Evolutionary conservation across 1,284 basidiomycete genomes (phyloP), one percentile per base, ranked within the genome.

Genomic region (Singerocomus inundabilis): DNA sequence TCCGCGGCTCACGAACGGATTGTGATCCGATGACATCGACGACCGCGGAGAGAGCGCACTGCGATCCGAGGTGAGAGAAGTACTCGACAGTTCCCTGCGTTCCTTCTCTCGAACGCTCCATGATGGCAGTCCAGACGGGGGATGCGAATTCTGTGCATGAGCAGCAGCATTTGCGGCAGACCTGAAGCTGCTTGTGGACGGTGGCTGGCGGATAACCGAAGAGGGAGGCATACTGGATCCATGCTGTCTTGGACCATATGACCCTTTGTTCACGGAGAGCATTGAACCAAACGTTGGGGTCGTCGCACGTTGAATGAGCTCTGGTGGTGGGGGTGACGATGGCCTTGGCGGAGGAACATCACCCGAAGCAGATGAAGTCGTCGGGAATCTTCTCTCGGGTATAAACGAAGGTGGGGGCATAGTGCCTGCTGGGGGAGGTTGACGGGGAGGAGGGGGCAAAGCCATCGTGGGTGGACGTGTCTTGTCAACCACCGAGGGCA

Each of bases 291-390:
- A 82, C 3, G 84, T 83, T 0, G 93, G 91, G 0, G 91, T 92
- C 2, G 89, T 89, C 1, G 92, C 90, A 24, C 92, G 85, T 57
- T 90, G 84, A 53, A 94, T 83, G 58, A 93, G 85, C 52, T 96
- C 92, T 12, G 87, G 76, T 5, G 93, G 93, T 6, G 93, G 92
- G 1, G 93, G 92, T 0, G 93, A 96, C 0, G 83, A 88, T 0
- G 93, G 92, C 44, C 92, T 77, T 18, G 88, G 86, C 5, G 93
- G 92, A 8, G 85, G 83, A 6, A 70, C 63, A 51, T 84, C 83
- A 46, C 75, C 71, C 8, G 75, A 74, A 9, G 76, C 75, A 57
- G 71, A 72, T 10, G 77, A 74, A 13, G 73, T 75, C 7, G 79
- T 75, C 16, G 79, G 77, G 39, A 81, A 69, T 50, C 82, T 79